A percentile compares a stretch with the other conserved stretches of the same genome.
Evolutionary conservation across 805 yeast genomes (phyloP).

Genomic region (Zygotorulaspora chibaensis): DNA sequence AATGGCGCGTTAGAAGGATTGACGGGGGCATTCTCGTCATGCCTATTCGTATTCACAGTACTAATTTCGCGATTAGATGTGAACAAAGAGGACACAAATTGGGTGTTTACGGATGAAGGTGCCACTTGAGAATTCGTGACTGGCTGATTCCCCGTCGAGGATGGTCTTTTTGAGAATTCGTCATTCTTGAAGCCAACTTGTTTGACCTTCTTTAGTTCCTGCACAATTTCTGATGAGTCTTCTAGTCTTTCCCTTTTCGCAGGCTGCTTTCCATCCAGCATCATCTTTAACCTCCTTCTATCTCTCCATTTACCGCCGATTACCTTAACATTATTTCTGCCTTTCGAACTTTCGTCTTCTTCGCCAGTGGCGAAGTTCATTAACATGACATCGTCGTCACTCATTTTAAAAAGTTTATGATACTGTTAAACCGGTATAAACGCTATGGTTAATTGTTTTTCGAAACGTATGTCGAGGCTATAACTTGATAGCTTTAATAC

Average conservation of each 20-base stretch:
- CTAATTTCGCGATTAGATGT: slow-evolving; percentile 57
- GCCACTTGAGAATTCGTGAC: not conserved
- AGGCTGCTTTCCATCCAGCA: slow-evolving; percentile 44
- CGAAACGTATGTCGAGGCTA: no score
- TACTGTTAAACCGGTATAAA: no score
- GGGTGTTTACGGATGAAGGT: slow-evolving; percentile 22
- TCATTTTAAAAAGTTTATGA: slow-evolving; percentile 15
- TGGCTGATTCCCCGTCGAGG: not conserved
- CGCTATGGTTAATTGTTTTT: not conserved
- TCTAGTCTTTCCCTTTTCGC: slow-evolving; percentile 9
- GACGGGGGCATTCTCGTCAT: slow-evolving; percentile 34
- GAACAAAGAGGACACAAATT: slow-evolving; percentile 83
- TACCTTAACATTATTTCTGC: slow-evolving; percentile 37
- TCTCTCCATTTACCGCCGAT: slow-evolving; percentile 83
- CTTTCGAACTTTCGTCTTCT: slow-evolving; percentile 19
- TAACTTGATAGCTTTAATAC: no score
- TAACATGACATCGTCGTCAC: slow-evolving; percentile 44
- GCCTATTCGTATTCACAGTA: slow-evolving; percentile 36
- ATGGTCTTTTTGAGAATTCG: not conserved
- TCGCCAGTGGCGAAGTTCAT: slow-evolving; percentile 59
- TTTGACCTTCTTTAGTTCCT: not conserved
- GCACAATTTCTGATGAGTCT: not conserved
- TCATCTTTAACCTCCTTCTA: slow-evolving; percentile 55
- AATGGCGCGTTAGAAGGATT: slow-evolving; percentile 85
- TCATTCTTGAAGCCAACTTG: not conserved